Percentiles rank a stretch among this genome's conserved stretches.
phyloP scores from a whole-genome alignment of 768 basidiomycete species.

The Asterophora lycoperdoides region DNA sequence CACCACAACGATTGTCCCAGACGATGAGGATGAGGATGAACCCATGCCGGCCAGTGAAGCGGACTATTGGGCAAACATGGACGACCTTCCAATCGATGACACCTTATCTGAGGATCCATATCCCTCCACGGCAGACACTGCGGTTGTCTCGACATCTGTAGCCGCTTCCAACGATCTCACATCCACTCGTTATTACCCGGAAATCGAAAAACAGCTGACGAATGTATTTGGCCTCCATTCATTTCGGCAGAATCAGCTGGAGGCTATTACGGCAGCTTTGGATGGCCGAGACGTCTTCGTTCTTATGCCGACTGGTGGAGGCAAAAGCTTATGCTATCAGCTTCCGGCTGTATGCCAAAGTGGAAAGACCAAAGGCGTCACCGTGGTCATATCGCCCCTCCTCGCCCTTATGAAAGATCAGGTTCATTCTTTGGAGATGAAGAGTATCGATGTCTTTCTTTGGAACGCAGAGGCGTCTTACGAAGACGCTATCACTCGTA shows the following conservation, averaged over 20 bases:
- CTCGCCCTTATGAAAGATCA: slow-evolving; percentile 89
- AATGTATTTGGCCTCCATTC: slow-evolving; percentile 55
- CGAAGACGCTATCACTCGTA: slow-evolving; percentile 39
- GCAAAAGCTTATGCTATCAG: slow-evolving; percentile 86
- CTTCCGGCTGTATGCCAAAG: slow-evolving; percentile 80
- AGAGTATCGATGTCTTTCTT: slow-evolving; percentile 64
- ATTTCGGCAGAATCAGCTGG: slow-evolving; percentile 84
- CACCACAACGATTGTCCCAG: not conserved
- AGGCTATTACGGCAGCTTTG: slow-evolving; percentile 79
- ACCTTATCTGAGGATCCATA: slow-evolving; percentile 15
- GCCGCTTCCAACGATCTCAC: slow-evolving; percentile 13
- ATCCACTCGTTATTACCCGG: slow-evolving; percentile 34
- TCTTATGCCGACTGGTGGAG: slow-evolving; percentile 94
- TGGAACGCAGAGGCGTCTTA: slow-evolving; percentile 55
- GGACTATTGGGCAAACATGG: slow-evolving; percentile 42
- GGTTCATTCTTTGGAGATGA: slow-evolving; percentile 58
- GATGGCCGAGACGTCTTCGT: slow-evolving; percentile 86
- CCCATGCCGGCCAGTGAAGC: slow-evolving; percentile 38
- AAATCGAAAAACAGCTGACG: slow-evolving; percentile 52
- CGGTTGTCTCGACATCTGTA: slow-evolving; percentile 8
- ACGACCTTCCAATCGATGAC: slow-evolving; percentile 35
- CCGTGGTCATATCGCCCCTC: slow-evolving; percentile 88
- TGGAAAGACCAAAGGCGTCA: slow-evolving; percentile 75
- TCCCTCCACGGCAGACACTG: slow-evolving; percentile 15
- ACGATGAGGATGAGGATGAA: slow-evolving; percentile 17